Evolutionary conservation across 2,329 filamentous ascomycete species (phyloP), one percentile per base, ranked within the genome.

Genomic region (Bisporella sp.): DNA sequence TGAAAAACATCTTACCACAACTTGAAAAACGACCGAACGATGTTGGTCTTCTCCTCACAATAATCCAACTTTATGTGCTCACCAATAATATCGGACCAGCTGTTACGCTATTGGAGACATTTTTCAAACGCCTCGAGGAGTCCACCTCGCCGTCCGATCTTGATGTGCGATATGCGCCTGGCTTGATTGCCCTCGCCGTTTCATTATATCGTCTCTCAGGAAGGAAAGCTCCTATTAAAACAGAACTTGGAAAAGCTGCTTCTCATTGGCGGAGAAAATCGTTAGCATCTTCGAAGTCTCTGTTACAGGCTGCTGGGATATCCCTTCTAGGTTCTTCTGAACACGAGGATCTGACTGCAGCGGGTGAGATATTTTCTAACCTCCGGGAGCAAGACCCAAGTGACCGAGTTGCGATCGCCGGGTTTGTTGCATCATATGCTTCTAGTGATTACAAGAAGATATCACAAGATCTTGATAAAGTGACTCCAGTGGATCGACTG

Each of bases 361-460:
- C 93, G 0, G 82, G 82, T 3, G 78, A 86, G n/a, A 84, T 93
- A 6, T 97, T 97, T 68, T 76, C 80, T 47, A 78, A 78, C 45
- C 76, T 97, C 9, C 79, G 85, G 56, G 69, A 78, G 2, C 75
- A 82, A 52, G 77, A 89, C 41, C 72, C 77, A n/a, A 73, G 72
- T 39, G 88, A 95, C 59, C 77, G 76, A 32, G 76, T 85, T 49
- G 84, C 87, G 1, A 79, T 82, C 12, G 90, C 90, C 6, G 93
- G 93, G 1, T 81, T 93, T n/a, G 80, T 97, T 6, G 93, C 93
- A 3, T 85, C 90, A 7, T 81, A 87, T 59, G 85, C 87, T 31
- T 79, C 79, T 2, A 73, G 71, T 1, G 75, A 85, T 54, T 75
- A 78, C 1, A 65, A 74, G 6, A 78, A 78, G 54, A 72, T 82